phyloP scores from a whole-genome alignment of 352 stramenopile genomes.

The Globisporangium spiculum region DNA sequence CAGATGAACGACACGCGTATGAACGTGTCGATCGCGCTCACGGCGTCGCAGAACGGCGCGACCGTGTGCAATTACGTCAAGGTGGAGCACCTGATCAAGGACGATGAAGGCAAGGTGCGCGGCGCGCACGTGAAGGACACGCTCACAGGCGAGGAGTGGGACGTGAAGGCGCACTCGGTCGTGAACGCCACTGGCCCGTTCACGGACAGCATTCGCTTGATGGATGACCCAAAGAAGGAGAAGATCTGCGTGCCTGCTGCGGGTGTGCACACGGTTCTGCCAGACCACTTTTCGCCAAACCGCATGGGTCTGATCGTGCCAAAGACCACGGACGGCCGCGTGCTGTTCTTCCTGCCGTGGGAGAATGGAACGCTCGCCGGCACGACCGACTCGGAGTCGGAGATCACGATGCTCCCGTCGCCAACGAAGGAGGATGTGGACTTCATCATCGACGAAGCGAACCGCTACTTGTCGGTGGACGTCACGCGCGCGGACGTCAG shows the following conservation, averaged over 20 bases:
- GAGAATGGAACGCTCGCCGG: slow-evolving; percentile 91
- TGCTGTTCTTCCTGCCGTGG: slow-evolving; percentile 96
- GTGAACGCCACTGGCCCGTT: slow-evolving; percentile 96
- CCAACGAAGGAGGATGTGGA: slow-evolving; percentile 91
- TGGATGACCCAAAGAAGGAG: slow-evolving; percentile 89
- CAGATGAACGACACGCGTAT: slow-evolving; percentile 96
- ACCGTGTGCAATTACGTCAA: slow-evolving; percentile 91
- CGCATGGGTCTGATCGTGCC: slow-evolving; percentile 96
- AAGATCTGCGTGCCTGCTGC: slow-evolving; percentile 93
- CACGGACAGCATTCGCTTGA: slow-evolving; percentile 86
- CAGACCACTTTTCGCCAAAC: slow-evolving; percentile 93
- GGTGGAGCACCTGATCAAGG: slow-evolving; percentile 84
- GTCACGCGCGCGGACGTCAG: slow-evolving; percentile 92
- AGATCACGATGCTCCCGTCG: slow-evolving; percentile 94
- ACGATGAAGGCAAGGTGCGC: slow-evolving; percentile 78
- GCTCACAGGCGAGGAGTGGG: slow-evolving; percentile 88
- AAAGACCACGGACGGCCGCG: slow-evolving; percentile 93
- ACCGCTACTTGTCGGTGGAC: slow-evolving; percentile 88
- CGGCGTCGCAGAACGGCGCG: slow-evolving; percentile 92
- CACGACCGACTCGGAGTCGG: slow-evolving; percentile 91
- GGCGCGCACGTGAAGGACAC: slow-evolving; percentile 89
- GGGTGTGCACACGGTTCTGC: slow-evolving; percentile 94
- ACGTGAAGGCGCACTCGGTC: slow-evolving; percentile 87
- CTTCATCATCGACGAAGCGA: slow-evolving; percentile 94
- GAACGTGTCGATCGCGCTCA: slow-evolving; percentile 93